These are phyloP conservation scores for Naganishia antarctica DNA, from an alignment of 768 basidiomycete genomes.

Conservation along the genomic window DNA sequence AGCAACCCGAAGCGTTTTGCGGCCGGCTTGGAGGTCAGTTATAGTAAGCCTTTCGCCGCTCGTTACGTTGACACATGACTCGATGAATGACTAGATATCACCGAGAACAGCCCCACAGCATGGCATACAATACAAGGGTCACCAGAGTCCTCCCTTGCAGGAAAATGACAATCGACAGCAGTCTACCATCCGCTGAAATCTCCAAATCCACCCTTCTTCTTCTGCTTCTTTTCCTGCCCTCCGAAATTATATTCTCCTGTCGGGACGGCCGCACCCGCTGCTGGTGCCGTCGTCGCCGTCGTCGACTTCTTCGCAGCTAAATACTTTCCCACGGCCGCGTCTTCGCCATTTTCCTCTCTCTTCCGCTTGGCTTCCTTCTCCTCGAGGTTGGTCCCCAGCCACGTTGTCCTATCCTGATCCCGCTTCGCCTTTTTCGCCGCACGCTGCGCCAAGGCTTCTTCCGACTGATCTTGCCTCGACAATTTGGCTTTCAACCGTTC, in stretches of 20 bases:
- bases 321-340: conserved; percentile 39
- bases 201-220: conserved; percentile 27
- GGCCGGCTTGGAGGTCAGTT: too few species aligned
- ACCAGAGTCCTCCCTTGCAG: too few species aligned
- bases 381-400: conserved; percentile 46
- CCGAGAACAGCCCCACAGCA: too few species aligned
- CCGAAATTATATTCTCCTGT: conserved; percentile 23
- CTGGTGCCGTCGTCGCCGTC: not conserved
- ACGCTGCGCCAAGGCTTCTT: conserved; percentile 57
- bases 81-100: too few species aligned
- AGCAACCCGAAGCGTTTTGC: too few species aligned
- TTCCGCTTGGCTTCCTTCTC: conserved; percentile 41
- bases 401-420: conserved; percentile 52
- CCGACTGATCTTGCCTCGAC: conserved; percentile 58
- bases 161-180: too few species aligned
- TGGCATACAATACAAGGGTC: too few species aligned
- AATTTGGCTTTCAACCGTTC: conserved; percentile 56
- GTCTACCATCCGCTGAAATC: conserved; percentile 29
- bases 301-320: conserved; percentile 26
- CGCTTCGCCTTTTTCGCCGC: conserved; percentile 51
- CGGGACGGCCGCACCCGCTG: not conserved
- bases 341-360: conserved; percentile 33
- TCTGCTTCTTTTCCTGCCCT: conserved; percentile 31
- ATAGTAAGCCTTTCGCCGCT: too few species aligned
- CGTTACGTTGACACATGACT: too few species aligned